phyloP scores from a whole-genome alignment of 495 filamentous ascomycete species.

The Penicillium cataractarum region DNA sequence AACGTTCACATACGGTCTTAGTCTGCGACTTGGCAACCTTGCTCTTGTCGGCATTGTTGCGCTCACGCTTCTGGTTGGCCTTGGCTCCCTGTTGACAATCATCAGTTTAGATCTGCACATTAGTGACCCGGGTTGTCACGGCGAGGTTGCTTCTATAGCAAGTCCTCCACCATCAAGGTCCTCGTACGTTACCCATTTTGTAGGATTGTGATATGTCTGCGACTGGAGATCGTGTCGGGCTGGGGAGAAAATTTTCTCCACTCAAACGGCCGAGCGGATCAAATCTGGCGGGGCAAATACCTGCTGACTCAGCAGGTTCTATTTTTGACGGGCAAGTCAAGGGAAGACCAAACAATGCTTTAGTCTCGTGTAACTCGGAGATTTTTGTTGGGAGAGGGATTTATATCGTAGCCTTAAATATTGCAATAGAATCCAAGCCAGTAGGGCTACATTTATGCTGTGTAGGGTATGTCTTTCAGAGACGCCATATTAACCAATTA shows the following conservation, averaged over 20 bases:
- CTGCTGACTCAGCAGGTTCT: neutral
- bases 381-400: neutral
- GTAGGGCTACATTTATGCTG: neutral
- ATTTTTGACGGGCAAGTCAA: neutral
- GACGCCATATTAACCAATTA: neutral
- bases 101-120: constrained; percentile 16
- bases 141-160: neutral
- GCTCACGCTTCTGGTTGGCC: constrained; percentile 33
- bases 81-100: constrained; percentile 31
- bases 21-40: constrained; percentile 32
- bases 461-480: neutral
- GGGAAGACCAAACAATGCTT: neutral
- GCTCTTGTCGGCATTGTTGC: constrained; percentile 23
- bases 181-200: constrained; percentile 31
- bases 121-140: too few species aligned
- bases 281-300: neutral
- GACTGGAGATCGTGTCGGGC: constrained; percentile 2
- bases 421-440: too few species aligned
- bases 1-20: constrained; percentile 25
- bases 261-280: neutral
- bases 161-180: neutral
- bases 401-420: too few species aligned
- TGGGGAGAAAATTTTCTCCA: constrained; percentile 12
- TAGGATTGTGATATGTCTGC: neutral
- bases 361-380: neutral